Evolutionary conservation across 495 filamentous ascomycete species (phyloP), one percentile per base, ranked within the genome.

Genomic region (Aspergillus steynii): DNA sequence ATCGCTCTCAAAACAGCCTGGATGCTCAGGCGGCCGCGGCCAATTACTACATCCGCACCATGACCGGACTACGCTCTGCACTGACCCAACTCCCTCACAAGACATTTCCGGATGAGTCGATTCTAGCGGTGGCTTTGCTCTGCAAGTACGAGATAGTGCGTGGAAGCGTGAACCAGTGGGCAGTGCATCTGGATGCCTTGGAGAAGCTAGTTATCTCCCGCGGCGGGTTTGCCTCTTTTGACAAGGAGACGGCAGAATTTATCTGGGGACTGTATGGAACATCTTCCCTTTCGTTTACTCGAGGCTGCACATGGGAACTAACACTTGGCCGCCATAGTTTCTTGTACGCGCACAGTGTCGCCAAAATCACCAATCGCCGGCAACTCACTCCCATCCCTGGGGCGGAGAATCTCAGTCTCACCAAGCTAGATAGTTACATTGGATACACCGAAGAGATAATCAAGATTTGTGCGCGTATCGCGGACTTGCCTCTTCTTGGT

Each of bases 131-230:
- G n/a, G 76, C 74, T 20, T 65, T 79, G 25, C 56, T 80, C 7
- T 77, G 74, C 65, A 79, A 80, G 59, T 80, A 79, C 48, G 77
- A 80, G 50, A 70, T 78, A 45, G 71, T 78, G 1, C 76, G 76
- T 14, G 77, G 77, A 8, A 78, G 75, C 48, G 73, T 80, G 3
- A 75, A 74, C 47, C 77, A 78, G 49, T 80, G 77, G 77, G 65
- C 70, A 20, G 68, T 76, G 25, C 77, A 80, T 59, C 59, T 80
- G 47, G 66, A 74, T 46, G 77, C 76, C 4, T 56, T 80, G 47
- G 74, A 80, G 50, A 72, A 64, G 20, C 55, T 80, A 31, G 71
- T 80, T 8, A 64, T 70, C 49, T 74, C 71, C 26, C 73, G 77
- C 5, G 77, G 77, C 14, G 77, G 77, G 4, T 65, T 78, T 46